Evolutionary conservation across 1,139 yeast species (phyloP), one percentile per base, ranked within the genome.

Genomic region (Geotrichum reessii): DNA sequence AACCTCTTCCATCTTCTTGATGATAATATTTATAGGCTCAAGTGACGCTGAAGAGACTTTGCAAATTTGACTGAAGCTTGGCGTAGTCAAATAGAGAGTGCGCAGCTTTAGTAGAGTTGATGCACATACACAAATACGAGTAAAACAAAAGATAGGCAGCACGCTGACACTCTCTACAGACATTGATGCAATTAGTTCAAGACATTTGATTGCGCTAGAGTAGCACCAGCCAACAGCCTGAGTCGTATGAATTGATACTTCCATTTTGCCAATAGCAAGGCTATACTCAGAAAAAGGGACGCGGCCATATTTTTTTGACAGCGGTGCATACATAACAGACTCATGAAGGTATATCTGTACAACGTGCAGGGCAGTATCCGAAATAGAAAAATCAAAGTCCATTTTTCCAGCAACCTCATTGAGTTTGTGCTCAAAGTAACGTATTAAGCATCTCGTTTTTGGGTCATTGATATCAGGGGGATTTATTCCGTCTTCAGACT

Each of bases 81-180:
- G 85, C n/a, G 83, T 74, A 5, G 85, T 78, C 42, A 84, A 69
- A 19, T 81, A 78, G 58, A 83, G 71, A 64, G 79, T 83, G 47
- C 90, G 72, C 53, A 85, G 73, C 62, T 88, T 76, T 57, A 86
- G 72, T 19, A 86, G 72, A 77, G 84, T 81, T 12, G 90, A 88
- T 0, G 84, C 83, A 1, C 89, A 84, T 67, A 85, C 86, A 53
- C 86, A 79, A 56, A 87, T 73, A 65, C 95, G 74, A 1, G 90
- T 79, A 56, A 81, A 80, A 63, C 82, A 82, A 61, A 84, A 78
- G 59, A 85, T 74, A 2, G 95, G 95, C 52, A 84, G 74, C 2
- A 78, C 71, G 0, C 86, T 81, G 48, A 85, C 53, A 22, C 62
- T 62, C 27, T 56, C 60, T 3, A 56, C 58, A n/a, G 55, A 52